These are phyloP conservation scores for Thelonectria olida DNA, from an alignment of 2,329 filamentous ascomycete species.

Conservation along the genomic window DNA sequence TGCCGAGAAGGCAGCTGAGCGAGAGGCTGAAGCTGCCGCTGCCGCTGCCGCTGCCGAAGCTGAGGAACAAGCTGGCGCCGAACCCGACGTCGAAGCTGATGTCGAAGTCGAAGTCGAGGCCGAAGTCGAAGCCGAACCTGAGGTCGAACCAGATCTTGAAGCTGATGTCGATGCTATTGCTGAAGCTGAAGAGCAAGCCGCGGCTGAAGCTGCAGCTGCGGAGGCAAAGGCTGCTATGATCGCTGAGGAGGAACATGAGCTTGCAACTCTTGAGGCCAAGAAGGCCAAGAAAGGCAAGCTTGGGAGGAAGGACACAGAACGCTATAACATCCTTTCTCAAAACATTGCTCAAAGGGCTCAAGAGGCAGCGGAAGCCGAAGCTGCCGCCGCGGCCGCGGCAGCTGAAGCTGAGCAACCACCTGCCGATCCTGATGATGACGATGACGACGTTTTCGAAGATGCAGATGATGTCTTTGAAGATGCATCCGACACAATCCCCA, in stretches of 20 bases:
- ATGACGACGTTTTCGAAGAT: neutral
- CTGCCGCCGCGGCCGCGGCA: conserved; percentile 30
- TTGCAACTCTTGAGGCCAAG: conserved; percentile 55
- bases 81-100: conserved; percentile 6
- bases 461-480: neutral
- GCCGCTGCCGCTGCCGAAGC: conserved; percentile 23
- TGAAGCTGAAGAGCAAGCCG: conserved; percentile 11
- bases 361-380: conserved; percentile 44
- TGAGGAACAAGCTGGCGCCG: conserved; percentile 39
- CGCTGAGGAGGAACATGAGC: conserved; percentile 46
- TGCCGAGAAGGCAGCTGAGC: conserved; percentile 51
- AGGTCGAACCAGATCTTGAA: conserved; percentile 26
- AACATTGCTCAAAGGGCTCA: conserved; percentile 47
- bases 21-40: conserved; percentile 35
- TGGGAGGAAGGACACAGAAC: conserved; percentile 57
- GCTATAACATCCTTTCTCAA: conserved; percentile 49
- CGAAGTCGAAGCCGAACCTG: conserved; percentile 7
- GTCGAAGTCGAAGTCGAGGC: conserved; percentile 41
- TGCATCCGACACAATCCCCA: neutral
- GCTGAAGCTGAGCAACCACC: conserved; percentile 9
- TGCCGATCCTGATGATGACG: conserved; percentile 3
- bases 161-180: too few species aligned
- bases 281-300: conserved; percentile 59
- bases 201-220: conserved; percentile 10
- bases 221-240: conserved; percentile 24